A percentile compares a stretch with the other conserved stretches of the same genome.
Conservation (phyloP, 164 flowering plant genomes). For the Sedum album region DNA sequence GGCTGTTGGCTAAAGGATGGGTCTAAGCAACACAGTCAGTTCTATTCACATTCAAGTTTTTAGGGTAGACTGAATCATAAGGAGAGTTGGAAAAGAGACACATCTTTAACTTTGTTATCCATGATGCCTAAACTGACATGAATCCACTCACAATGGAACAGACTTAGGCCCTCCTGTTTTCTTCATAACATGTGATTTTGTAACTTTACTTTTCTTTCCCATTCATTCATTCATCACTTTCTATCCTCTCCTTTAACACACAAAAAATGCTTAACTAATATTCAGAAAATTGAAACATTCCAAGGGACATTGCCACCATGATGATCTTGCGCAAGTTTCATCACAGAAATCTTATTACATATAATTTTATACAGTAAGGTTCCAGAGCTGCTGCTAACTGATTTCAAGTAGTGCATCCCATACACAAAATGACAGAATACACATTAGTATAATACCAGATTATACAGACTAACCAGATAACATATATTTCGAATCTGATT, state of each 20-base stretch:
- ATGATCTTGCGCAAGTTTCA: background rate
- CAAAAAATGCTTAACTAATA: too few relatives aligned
- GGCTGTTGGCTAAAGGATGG: background rate
- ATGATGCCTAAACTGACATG: background rate
- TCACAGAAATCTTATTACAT: background rate
- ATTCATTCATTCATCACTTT: background rate
- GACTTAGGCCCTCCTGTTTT: background rate
- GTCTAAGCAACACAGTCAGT: background rate
- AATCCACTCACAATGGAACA: background rate
- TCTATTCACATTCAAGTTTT: background rate
- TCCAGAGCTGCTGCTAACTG: background rate
- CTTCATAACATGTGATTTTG: background rate
- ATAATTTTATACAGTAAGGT: background rate
- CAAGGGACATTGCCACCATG: background rate
- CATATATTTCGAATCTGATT: background rate
- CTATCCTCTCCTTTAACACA: background rate
- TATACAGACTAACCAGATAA: slow-evolving; percentile 5
- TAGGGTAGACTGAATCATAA: background rate
- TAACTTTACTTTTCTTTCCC: background rate
- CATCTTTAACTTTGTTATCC: background rate
- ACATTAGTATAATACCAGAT: background rate
- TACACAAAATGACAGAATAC: background rate
- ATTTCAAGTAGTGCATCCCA: slow-evolving; percentile 4
- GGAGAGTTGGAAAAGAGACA: background rate
- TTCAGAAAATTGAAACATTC: background rate